phyloP scores from a whole-genome alignment of 1,284 basidiomycete genomes.

The Ceratobasidium sp. region DNA sequence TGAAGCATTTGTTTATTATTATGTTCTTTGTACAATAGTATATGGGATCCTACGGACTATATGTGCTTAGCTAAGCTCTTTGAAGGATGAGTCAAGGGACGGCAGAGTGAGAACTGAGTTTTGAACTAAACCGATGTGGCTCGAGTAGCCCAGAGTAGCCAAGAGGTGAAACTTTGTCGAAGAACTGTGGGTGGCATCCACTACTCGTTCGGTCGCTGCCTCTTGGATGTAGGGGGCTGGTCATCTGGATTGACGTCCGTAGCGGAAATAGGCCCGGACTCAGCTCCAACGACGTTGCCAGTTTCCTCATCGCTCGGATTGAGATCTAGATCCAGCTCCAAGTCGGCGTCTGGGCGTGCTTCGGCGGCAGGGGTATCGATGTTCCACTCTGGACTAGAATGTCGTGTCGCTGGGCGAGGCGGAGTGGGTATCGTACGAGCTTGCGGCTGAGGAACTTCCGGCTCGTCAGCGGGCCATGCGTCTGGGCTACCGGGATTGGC shows the following conservation, averaged over 20 bases:
- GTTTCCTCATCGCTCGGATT: constrained; percentile 37
- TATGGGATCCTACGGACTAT: too few relatives aligned
- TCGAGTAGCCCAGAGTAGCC: too few relatives aligned
- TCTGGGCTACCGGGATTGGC: not conserved
- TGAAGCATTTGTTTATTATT: constrained; percentile 9
- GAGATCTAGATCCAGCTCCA: constrained; percentile 16
- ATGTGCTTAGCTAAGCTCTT: too few relatives aligned
- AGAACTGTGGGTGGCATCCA: not conserved
- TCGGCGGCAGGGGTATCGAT: constrained; percentile 21
- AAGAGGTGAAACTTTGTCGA: too few relatives aligned
- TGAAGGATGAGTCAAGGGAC: too few relatives aligned
- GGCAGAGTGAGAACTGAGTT: too few relatives aligned
- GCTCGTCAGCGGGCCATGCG: not conserved
- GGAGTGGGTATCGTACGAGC: constrained; percentile 23
- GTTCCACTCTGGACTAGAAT: constrained; percentile 49
- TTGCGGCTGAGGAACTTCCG: constrained; percentile 42
- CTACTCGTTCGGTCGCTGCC: not conserved
- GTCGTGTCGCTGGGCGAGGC: not conserved
- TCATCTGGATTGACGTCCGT: not conserved
- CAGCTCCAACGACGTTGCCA: not conserved
- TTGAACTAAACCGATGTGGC: too few relatives aligned
- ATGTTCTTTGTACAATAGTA: too few relatives aligned
- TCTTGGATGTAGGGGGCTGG: not conserved
- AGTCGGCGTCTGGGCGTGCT: not conserved
- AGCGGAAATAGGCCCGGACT: not conserved